These are phyloP conservation scores for Sporothrix humicola DNA, from an alignment of 2,329 filamentous ascomycete species.

Conservation along the genomic window DNA sequence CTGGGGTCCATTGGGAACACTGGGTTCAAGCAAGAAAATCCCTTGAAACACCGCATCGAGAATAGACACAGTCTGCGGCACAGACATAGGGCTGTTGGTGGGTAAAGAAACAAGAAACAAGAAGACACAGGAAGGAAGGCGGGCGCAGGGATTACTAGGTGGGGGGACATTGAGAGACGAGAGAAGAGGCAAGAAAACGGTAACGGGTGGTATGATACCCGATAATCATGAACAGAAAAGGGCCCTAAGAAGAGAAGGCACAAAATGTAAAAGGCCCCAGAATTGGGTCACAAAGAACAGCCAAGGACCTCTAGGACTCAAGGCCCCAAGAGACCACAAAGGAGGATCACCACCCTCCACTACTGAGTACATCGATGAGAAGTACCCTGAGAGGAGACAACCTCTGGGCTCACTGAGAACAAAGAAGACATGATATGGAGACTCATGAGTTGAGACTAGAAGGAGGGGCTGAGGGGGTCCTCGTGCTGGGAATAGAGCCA, in stretches of 20 bases:
- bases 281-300: no score
- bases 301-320: no score
- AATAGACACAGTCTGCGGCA: slow-evolving; percentile 1
- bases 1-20: neutral
- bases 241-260: no score
- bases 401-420: neutral
- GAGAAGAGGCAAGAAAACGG: no score
- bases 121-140: neutral
- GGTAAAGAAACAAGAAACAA: neutral
- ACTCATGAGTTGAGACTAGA: no score
- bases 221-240: no score
- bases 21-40: neutral
- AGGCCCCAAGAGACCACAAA: neutral
- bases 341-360: neutral
- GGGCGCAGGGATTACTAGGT: no score
- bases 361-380: neutral
- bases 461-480: neutral
- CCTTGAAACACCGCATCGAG: slow-evolving; percentile 24
- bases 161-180: no score
- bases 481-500: slow-evolving; percentile 11
- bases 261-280: no score
- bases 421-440: neutral
- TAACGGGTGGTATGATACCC: no score
- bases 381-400: neutral
- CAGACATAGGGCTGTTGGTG: slow-evolving; percentile 13